Conservation (phyloP, 345 rosid species). For the Aquilaria sinensis region DNA sequence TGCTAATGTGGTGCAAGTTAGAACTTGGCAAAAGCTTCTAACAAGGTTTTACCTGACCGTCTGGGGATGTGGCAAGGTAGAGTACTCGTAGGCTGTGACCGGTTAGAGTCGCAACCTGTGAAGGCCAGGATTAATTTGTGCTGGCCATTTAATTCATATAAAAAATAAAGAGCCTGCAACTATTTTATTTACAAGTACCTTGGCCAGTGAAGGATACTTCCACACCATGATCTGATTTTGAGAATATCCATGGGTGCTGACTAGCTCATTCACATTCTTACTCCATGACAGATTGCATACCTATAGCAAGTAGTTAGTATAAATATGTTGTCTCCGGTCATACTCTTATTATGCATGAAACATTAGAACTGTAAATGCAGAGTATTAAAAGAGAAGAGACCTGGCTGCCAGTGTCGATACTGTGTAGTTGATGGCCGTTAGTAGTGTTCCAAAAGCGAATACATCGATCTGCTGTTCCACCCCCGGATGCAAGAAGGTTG, state of each 20-base stretch:
- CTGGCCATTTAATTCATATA: background rate
- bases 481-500: constrained; percentile 91
- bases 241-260: constrained; percentile 96
- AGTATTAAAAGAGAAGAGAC: constrained; percentile 16
- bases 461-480: constrained; percentile 97
- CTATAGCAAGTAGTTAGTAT: constrained; percentile 17
- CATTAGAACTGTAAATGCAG: background rate
- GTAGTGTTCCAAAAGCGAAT: constrained; percentile 95
- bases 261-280: constrained; percentile 93
- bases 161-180: background rate
- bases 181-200: constrained; percentile 34
- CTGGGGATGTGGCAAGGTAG: constrained; percentile 87
- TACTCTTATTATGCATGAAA: background rate
- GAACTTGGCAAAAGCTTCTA: no score
- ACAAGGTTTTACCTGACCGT: constrained; percentile 58
- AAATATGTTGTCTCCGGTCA: background rate
- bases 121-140: constrained; percentile 3
- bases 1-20: no score
- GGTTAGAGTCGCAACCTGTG: constrained; percentile 75
- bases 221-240: constrained; percentile 98
- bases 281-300: constrained; percentile 98
- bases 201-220: constrained; percentile 92
- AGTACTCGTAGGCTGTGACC: constrained; percentile 96
- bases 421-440: constrained; percentile 78
- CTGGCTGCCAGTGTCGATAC: constrained; percentile 96